phyloP scores from a whole-genome alignment of 805 yeast species.

The Torulaspora quercuum region DNA sequence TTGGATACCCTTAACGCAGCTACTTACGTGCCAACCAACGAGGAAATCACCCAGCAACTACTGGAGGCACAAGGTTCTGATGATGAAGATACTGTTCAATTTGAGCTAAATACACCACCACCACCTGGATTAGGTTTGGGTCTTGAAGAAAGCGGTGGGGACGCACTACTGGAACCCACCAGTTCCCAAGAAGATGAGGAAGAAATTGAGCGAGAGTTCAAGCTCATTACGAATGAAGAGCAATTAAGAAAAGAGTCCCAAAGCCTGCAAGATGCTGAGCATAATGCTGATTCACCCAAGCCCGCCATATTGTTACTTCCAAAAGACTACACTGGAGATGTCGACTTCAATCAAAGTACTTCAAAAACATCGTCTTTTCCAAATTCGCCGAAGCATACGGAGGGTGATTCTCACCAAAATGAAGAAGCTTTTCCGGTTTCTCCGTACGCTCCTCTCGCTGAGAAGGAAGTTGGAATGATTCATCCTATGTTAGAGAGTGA shows the following conservation, averaged over 20 bases:
- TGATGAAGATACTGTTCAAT: conserved; percentile 5
- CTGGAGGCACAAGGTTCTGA: conserved; percentile 6
- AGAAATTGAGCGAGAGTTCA: conserved; percentile 20
- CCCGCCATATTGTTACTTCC: conserved; percentile 33
- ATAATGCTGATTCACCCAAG: conserved; percentile 23
- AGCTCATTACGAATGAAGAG: conserved; percentile 25
- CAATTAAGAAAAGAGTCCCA: conserved; percentile 26
- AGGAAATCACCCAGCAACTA: conserved; percentile 14
- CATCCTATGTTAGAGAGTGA: conserved; percentile 20
- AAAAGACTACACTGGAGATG: conserved; percentile 24
- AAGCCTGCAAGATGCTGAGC: conserved; percentile 17
- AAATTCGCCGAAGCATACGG: conserved; percentile 7
- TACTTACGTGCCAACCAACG: conserved; percentile 14
- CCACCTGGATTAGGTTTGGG: conserved; percentile 5
- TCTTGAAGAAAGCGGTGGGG: conserved; percentile 6
- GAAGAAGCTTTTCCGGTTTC: conserved; percentile 5
- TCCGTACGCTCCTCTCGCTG: conserved; percentile 22
- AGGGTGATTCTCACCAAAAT: background rate
- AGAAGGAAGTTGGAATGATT: conserved; percentile 30
- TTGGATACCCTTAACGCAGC: conserved; percentile 7
- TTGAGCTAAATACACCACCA: conserved; percentile 10
- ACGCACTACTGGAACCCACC: conserved; percentile 3
- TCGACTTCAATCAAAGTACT: conserved; percentile 15
- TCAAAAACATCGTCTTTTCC: conserved; percentile 7
- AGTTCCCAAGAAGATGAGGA: conserved; percentile 9